A percentile compares a stretch with the other conserved stretches of the same genome.
These are phyloP conservation scores for Aspergillus sparsus DNA, from an alignment of 495 filamentous ascomycete species.

Conservation along the genomic window DNA sequence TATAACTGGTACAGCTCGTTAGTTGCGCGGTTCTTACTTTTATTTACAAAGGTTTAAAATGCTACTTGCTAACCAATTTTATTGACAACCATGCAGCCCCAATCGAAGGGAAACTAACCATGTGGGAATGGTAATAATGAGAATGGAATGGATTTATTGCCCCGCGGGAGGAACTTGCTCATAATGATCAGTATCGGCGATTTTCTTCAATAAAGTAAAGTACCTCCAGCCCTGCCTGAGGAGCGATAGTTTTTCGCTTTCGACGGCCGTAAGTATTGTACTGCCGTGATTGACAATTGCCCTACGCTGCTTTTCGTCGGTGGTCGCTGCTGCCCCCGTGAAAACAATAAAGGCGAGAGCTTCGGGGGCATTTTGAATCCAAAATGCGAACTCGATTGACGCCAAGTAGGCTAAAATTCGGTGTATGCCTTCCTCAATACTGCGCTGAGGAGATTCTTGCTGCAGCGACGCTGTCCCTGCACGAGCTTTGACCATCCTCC, in stretches of 20 bases:
- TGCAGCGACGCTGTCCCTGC: background rate
- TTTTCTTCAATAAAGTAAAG: background rate
- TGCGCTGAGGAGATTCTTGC: background rate
- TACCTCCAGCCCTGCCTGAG: slow-evolving; percentile 11
- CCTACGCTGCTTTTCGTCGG: background rate
- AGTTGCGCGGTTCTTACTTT: no score
- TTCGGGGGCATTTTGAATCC: background rate
- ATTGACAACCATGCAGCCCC: no score
- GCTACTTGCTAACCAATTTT: no score
- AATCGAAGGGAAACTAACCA: no score
- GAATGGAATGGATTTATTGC: no score
- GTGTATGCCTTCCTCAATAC: no score
- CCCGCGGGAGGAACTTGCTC: no score
- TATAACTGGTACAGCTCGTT: no score
- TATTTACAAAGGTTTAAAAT: no score
- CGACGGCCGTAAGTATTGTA: background rate
- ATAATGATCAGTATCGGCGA: background rate
- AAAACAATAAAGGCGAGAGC: background rate
- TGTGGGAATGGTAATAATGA: no score
- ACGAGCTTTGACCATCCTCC: background rate
- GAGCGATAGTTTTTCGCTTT: background rate
- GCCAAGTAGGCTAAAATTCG: background rate
- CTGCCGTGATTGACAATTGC: background rate
- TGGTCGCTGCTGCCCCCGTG: slow-evolving; percentile 1
- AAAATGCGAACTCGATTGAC: background rate